Conservation (phyloP, 2,329 filamentous ascomycete species). For the Saccharata proteae region DNA sequence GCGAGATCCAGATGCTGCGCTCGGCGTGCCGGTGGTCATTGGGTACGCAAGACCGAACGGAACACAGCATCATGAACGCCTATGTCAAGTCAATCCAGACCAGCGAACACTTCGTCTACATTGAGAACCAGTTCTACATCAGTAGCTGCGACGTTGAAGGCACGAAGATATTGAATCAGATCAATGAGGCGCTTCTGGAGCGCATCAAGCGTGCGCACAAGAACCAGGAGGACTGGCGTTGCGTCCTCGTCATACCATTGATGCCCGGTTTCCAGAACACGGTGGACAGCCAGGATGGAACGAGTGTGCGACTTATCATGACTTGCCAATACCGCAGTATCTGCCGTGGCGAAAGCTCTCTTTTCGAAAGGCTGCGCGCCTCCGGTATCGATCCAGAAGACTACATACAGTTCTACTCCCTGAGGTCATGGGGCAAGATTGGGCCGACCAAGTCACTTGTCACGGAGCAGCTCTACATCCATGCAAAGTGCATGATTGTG, state of each 20-base stretch:
- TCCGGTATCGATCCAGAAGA: conserved; percentile 83
- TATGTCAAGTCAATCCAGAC: conserved; percentile 91
- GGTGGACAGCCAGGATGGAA: conserved; percentile 86
- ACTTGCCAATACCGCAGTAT: conserved; percentile 96
- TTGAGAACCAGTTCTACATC: conserved; percentile 98
- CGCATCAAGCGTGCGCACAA: conserved; percentile 75
- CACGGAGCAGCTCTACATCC: conserved; percentile 95
- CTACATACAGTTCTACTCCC: conserved; percentile 88
- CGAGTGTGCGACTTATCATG: conserved; percentile 88
- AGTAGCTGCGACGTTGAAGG: conserved; percentile 82
- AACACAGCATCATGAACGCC: conserved; percentile 91
- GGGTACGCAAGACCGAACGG: conserved; percentile 68
- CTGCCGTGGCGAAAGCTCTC: conserved; percentile 80
- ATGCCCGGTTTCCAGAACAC: conserved; percentile 99
- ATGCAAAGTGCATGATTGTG: conserved; percentile 92
- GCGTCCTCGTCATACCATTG: conserved; percentile 78
- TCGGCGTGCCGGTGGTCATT: conserved; percentile 88
- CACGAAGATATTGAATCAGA: conserved; percentile 79
- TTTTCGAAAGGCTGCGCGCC: conserved; percentile 73
- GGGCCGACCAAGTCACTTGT: conserved; percentile 70
- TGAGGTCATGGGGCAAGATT: conserved; percentile 87
- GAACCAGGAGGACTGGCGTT: conserved; percentile 81
- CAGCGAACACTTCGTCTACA: conserved; percentile 95
- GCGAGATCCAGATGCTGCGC: conserved; percentile 89
- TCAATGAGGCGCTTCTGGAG: conserved; percentile 88